These are phyloP conservation scores for Kwoniella shandongensis DNA, from an alignment of 768 basidiomycete genomes.

Conservation along the genomic window DNA sequence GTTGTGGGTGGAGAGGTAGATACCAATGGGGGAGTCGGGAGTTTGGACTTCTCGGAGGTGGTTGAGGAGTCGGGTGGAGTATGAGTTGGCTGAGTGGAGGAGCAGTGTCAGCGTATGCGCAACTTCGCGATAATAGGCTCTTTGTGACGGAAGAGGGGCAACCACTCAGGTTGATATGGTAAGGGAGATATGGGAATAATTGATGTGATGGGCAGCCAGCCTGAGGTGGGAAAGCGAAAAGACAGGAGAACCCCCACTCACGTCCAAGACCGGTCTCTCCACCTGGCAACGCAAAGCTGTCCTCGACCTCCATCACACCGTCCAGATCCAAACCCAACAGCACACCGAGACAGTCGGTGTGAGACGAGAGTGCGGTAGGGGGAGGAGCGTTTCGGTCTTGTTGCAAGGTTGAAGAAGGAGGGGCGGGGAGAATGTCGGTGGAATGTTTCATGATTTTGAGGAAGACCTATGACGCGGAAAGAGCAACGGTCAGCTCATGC, in stretches of 20 bases:
- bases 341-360: conserved; percentile 67
- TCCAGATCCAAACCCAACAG: conserved; percentile 89
- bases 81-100: conserved; percentile 68
- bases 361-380: conserved; percentile 35
- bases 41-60: conserved; percentile 80
- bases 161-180: conserved; percentile 1
- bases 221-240: background rate
- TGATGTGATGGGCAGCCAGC: background rate
- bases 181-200: conserved; percentile 1
- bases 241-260: conserved; percentile 38
- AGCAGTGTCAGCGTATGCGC: background rate
- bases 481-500: conserved; percentile 11
- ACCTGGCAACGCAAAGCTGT: conserved; percentile 51
- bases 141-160: background rate
- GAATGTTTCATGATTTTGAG: conserved; percentile 93
- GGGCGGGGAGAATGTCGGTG: conserved; percentile 66
- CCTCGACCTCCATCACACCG: conserved; percentile 74
- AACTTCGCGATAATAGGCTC: background rate
- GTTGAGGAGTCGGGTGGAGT: conserved; percentile 72
- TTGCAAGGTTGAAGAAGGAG: conserved; percentile 29
- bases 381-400: conserved; percentile 46
- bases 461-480: conserved; percentile 65
- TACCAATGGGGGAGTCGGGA: conserved; percentile 88
- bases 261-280: conserved; percentile 42
- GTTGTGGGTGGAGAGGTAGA: conserved; percentile 81